phyloP scores from a whole-genome alignment of 2,329 filamentous ascomycete genomes.

The Penicillium sp. region DNA sequence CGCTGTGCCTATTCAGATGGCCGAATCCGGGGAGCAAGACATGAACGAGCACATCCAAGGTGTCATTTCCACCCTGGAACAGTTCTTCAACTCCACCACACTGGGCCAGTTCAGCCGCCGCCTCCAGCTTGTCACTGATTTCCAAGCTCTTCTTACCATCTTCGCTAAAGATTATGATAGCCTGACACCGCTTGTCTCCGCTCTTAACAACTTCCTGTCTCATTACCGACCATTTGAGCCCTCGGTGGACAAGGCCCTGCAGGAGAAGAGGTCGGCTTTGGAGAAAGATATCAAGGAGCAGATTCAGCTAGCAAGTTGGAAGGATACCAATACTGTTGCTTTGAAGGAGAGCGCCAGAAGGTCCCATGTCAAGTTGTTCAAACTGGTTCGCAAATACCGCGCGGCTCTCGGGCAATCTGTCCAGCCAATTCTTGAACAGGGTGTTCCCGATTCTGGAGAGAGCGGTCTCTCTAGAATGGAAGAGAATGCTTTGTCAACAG shows the following conservation, averaged over 20 bases:
- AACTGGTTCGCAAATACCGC: constrained; percentile 84
- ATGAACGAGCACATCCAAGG: constrained; percentile 60
- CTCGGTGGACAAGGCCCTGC: constrained; percentile 60
- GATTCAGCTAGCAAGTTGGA: constrained; percentile 93
- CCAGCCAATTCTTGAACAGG: constrained; percentile 49
- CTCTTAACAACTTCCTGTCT: constrained; percentile 68
- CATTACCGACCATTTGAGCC: constrained; percentile 69
- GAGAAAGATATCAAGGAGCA: constrained; percentile 92
- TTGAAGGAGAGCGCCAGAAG: constrained; percentile 81
- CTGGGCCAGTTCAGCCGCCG: constrained; percentile 75
- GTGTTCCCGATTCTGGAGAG: constrained; percentile 30
- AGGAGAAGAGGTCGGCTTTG: constrained; percentile 63
- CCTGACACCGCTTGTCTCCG: constrained; percentile 56
- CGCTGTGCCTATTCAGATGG: constrained; percentile 64
- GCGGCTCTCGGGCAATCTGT: constrained; percentile 71
- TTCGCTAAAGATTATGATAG: constrained; percentile 56
- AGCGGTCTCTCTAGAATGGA: constrained; percentile 15
- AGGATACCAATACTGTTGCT: constrained; percentile 90
- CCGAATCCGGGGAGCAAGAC: constrained; percentile 54
- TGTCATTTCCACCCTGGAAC: constrained; percentile 69
- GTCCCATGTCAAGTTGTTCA: constrained; percentile 89
- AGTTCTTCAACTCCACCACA: constrained; percentile 72
- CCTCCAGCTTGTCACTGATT: constrained; percentile 60
- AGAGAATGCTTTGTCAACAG: constrained; percentile 13
- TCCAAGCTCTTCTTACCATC: constrained; percentile 60